phyloP scores from a whole-genome alignment of 495 filamentous ascomycete species.

The Aspergillus incahuasiensis region DNA sequence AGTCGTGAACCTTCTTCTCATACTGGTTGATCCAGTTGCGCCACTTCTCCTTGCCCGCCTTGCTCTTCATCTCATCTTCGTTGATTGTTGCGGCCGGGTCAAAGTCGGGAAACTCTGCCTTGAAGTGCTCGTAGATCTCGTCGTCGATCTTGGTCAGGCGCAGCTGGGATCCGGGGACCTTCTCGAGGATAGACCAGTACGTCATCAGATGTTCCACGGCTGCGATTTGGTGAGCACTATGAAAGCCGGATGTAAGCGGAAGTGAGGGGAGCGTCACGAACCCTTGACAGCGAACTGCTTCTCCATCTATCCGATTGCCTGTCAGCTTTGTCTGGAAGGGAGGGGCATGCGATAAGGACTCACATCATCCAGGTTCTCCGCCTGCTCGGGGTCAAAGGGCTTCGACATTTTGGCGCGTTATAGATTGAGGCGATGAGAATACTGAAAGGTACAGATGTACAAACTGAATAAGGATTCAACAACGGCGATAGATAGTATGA shows the following conservation, averaged over 20 bases:
- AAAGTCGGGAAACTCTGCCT: constrained; percentile 84
- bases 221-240: constrained; percentile 30
- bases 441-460: neutral
- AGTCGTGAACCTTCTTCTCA: constrained; percentile 89
- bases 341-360: constrained; percentile 17
- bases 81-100: constrained; percentile 73
- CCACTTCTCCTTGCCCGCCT: constrained; percentile 92
- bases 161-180: constrained; percentile 75
- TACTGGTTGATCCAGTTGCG: constrained; percentile 90
- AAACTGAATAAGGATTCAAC: neutral
- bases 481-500: neutral
- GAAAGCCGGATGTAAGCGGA: neutral
- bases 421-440: neutral
- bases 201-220: constrained; percentile 92
- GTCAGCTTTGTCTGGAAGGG: constrained; percentile 20
- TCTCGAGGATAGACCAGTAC: constrained; percentile 94
- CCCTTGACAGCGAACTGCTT: constrained; percentile 99
- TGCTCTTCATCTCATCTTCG: constrained; percentile 97
- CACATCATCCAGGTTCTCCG: constrained; percentile 77
- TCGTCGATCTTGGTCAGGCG: constrained; percentile 91
- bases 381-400: constrained; percentile 61
- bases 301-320: constrained; percentile 65
- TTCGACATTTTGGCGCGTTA: constrained; percentile 38
- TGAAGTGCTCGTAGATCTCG: constrained; percentile 87
- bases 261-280: constrained; percentile 28